phyloP scores from a whole-genome alignment of 371 early-diverging fungal genomes.

The Dinochytrium kinnereticum region DNA sequence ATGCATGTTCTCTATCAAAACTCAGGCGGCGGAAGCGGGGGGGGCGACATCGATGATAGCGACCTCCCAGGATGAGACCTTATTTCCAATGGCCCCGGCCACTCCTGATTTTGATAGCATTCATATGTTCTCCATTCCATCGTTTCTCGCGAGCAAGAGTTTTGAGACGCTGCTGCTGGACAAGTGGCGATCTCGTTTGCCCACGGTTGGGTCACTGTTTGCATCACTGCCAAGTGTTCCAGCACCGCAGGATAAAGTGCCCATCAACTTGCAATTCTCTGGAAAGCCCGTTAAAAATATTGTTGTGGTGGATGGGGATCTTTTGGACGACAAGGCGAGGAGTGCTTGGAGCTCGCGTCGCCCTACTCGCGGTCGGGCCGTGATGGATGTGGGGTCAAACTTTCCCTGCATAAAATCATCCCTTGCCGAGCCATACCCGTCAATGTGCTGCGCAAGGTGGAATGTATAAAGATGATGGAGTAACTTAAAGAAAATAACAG shows the following conservation, averaged over 20 bases:
- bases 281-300: conserved; percentile 6
- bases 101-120: neutral
- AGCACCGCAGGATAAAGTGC: neutral
- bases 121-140: neutral
- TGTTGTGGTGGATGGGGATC: conserved; percentile 1
- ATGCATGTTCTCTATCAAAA: conserved; percentile 53
- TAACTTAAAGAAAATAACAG: neutral
- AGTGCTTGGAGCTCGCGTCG: neutral
- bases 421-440: neutral
- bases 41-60: conserved; percentile 51
- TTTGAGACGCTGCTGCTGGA: neutral
- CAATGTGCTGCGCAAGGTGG: neutral
- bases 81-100: conserved; percentile 22
- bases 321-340: neutral
- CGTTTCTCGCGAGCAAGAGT: neutral
- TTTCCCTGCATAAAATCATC: neutral
- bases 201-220: neutral
- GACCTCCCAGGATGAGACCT: conserved; percentile 16
- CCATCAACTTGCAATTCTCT: conserved; percentile 8
- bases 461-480: neutral
- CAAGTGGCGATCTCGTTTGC: neutral
- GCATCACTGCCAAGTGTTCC: neutral
- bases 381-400: neutral
- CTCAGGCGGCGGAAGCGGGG: conserved; percentile 39
- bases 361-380: neutral